Conservation (phyloP, 371 early-diverging fungal genomes). For the Funneliformis caledonium region DNA sequence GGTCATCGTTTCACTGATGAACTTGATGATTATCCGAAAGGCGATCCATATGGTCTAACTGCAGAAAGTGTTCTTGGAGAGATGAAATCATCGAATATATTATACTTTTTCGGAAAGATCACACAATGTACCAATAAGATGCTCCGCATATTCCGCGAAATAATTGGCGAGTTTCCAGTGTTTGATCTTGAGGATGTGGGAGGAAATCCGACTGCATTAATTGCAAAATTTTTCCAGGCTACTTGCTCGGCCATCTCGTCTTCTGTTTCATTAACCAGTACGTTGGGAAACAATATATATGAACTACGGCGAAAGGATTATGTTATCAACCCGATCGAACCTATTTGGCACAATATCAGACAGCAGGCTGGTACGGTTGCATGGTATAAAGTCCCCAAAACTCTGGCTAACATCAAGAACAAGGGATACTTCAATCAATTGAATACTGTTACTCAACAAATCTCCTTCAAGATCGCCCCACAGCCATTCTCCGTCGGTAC, state of each 20-base stretch:
- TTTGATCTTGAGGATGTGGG: slow-evolving; percentile 12
- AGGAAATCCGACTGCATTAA: background rate
- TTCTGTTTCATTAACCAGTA: slow-evolving; percentile 2
- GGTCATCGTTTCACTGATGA: background rate
- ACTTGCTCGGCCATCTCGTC: slow-evolving; percentile 24
- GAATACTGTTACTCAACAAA: background rate
- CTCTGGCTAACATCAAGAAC: background rate
- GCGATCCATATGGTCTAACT: slow-evolving; percentile 28
- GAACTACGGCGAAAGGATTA: background rate
- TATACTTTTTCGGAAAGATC: slow-evolving; percentile 32
- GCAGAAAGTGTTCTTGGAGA: slow-evolving; percentile 6
- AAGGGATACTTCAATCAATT: background rate
- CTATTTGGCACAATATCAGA: background rate
- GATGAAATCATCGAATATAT: slow-evolving; percentile 18
- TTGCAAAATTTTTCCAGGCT: slow-evolving; percentile 21
- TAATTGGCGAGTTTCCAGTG: slow-evolving; percentile 23
- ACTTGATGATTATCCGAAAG: slow-evolving; percentile 12
- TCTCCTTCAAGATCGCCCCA: slow-evolving; percentile 6
- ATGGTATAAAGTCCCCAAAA: slow-evolving; percentile 9
- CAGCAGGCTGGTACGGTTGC: background rate
- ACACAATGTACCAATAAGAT: slow-evolving; percentile 1
- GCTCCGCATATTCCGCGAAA: slow-evolving; percentile 12
- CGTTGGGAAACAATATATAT: background rate
- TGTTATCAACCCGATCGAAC: slow-evolving; percentile 10
- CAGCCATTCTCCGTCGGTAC: slow-evolving; percentile 23